These are phyloP conservation scores for Paecilomyces sp. DNA, from an alignment of 2,329 filamentous ascomycete species.

Conservation along the genomic window DNA sequence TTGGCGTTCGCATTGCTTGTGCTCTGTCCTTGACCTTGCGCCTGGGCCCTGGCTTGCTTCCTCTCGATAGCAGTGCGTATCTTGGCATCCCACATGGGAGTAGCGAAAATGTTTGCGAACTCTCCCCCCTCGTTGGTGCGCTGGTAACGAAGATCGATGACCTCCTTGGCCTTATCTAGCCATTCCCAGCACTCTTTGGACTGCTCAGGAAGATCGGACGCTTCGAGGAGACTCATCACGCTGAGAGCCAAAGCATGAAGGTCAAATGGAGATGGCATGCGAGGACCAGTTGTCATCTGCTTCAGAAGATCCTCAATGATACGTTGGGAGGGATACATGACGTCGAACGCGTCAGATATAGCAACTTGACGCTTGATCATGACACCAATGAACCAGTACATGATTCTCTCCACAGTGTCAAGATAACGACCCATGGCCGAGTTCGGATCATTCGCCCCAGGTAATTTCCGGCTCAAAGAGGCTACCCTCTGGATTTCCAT, in stretches of 20 bases:
- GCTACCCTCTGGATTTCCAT: background rate
- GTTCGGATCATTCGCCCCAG: background rate
- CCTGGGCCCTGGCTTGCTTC: slow-evolving; percentile 27
- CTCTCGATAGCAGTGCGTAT: slow-evolving; percentile 34
- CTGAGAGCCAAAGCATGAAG: slow-evolving; percentile 34
- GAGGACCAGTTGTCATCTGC: slow-evolving; percentile 19
- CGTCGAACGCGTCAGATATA: slow-evolving; percentile 34
- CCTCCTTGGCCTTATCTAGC: slow-evolving; percentile 45
- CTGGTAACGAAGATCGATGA: slow-evolving; percentile 40
- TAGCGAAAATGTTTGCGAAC: slow-evolving; percentile 32
- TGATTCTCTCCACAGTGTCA: slow-evolving; percentile 31
- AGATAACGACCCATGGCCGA: slow-evolving; percentile 13
- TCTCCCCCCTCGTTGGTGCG: slow-evolving; percentile 19
- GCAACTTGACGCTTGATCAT: slow-evolving; percentile 37
- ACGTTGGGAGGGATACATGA: slow-evolving; percentile 33
- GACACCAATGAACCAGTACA: slow-evolving; percentile 36
- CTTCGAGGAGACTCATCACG: slow-evolving; percentile 35
- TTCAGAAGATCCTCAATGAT: slow-evolving; percentile 34
- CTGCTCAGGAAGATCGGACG: slow-evolving; percentile 32
- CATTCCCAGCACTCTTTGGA: slow-evolving; percentile 31
- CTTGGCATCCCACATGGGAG: slow-evolving; percentile 33
- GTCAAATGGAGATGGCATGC: slow-evolving; percentile 32
- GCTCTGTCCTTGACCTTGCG: slow-evolving; percentile 12
- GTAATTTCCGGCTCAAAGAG: background rate
- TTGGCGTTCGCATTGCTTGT: background rate